A percentile compares a stretch with the other conserved stretches of the same genome.
phyloP scores from a whole-genome alignment of 805 yeast species.

The Tetrapisispora phaffii region DNA sequence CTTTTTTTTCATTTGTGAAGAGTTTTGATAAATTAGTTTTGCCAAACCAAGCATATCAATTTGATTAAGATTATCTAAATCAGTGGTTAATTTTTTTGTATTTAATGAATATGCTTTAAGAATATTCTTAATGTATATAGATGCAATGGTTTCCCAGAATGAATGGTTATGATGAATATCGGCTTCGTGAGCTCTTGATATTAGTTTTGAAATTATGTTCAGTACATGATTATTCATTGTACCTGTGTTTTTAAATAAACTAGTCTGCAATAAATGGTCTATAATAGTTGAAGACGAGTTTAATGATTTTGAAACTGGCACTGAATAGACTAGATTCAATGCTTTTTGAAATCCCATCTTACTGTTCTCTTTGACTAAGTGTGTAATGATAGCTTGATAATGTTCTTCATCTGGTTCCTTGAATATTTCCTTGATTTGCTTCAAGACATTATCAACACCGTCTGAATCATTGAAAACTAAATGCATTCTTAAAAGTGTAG shows the following conservation, averaged over 20 bases:
- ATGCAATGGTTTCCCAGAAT: conserved; percentile 19
- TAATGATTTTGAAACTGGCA: conserved; percentile 12
- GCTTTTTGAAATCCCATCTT: conserved; percentile 17
- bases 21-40: conserved; percentile 14
- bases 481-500: conserved; percentile 21
- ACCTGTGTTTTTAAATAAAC: conserved; percentile 5
- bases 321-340: conserved; percentile 10
- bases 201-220: conserved; percentile 12
- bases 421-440: conserved; percentile 14
- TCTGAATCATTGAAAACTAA: conserved; percentile 20
- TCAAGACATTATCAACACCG: conserved; percentile 21
- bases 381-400: conserved; percentile 15
- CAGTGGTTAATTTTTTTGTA: neutral
- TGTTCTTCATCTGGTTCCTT: conserved; percentile 16
- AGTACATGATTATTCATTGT: conserved; percentile 5
- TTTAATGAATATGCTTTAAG: conserved; percentile 3
- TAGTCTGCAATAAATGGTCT: conserved; percentile 14
- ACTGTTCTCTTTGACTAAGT: conserved; percentile 11
- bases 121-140: conserved; percentile 17
- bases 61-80: neutral
- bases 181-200: conserved; percentile 13
- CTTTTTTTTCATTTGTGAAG: neutral
- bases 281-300: conserved; percentile 15
- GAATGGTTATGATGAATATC: conserved; percentile 16
- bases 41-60: conserved; percentile 6